A percentile compares a stretch with the other conserved stretches of the same genome.
Conservation (phyloP, 192 early-diverging fungal species). For the Coemansia guatemalensis region DNA sequence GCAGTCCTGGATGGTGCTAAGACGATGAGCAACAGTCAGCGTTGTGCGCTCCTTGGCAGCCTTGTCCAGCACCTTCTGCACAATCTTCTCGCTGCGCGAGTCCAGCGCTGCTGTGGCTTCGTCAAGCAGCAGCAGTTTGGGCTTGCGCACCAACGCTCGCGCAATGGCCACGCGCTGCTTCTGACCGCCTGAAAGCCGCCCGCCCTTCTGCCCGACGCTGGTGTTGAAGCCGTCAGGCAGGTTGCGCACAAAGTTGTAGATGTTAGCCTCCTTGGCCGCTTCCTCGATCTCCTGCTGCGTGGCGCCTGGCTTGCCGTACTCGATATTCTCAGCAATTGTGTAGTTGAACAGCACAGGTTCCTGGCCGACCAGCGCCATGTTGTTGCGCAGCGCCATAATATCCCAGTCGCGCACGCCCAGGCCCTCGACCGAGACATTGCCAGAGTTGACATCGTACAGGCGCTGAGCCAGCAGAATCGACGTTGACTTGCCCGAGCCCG, state of each 20-base stretch:
- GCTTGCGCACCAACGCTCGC: conserved; percentile 82
- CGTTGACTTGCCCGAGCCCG: conserved; percentile 82
- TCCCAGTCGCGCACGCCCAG: conserved; percentile 61
- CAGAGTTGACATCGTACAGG: conserved; percentile 72
- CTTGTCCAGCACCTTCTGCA: conserved; percentile 69
- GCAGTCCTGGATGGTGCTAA: conserved; percentile 68
- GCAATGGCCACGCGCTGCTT: conserved; percentile 94
- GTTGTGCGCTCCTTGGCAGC: conserved; percentile 70
- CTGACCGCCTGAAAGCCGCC: conserved; percentile 82
- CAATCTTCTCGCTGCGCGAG: conserved; percentile 67
- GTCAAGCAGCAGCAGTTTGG: conserved; percentile 81
- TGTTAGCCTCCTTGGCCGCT: conserved; percentile 63
- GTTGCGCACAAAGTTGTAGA: conserved; percentile 79
- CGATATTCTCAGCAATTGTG: conserved; percentile 85
- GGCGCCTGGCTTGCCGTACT: conserved; percentile 63
- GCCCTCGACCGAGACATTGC: conserved; percentile 34
- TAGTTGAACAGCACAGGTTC: conserved; percentile 89
- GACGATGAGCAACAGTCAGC: conserved; percentile 71
- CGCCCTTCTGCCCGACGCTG: conserved; percentile 75
- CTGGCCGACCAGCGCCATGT: conserved; percentile 84
- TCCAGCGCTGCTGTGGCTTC: conserved; percentile 79
- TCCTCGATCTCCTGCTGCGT: conserved; percentile 61
- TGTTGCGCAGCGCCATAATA: conserved; percentile 65
- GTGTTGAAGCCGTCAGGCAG: conserved; percentile 84
- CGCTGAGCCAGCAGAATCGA: conserved; percentile 67